Conservation (phyloP, 306 rosid genomes). For the Citrullus mucosospermus region DNA sequence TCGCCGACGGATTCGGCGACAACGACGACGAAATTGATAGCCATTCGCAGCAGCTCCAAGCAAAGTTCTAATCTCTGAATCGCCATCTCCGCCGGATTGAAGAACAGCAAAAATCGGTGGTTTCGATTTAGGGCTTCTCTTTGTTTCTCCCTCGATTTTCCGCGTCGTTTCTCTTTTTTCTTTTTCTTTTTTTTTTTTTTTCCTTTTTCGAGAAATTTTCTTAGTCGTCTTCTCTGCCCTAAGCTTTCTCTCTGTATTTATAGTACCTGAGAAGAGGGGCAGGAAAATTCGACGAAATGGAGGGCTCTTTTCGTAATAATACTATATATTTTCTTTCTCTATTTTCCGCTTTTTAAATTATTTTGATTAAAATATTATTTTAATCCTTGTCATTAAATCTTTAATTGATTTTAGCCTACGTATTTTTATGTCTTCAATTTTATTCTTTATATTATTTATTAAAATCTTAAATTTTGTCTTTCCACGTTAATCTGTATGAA, state of each 20-base stretch:
- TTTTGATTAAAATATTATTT: neutral
- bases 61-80: conserved; percentile 50
- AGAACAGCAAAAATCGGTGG: neutral
- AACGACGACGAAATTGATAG: conserved; percentile 48
- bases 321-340: too few species aligned
- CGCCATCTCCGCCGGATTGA: conserved; percentile 26
- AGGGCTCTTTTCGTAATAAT: neutral
- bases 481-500: too few species aligned
- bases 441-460: too few species aligned
- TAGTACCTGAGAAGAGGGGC: neutral
- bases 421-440: too few species aligned
- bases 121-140: neutral
- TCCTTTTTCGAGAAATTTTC: neutral
- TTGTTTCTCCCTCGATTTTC: neutral
- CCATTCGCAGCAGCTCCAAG: conserved; percentile 41
- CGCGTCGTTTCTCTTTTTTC: neutral
- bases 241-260: neutral
- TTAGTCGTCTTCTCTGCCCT: neutral
- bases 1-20: conserved; percentile 55
- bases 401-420: too few species aligned
- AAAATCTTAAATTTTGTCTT: too few species aligned
- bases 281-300: neutral
- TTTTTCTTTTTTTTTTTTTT: neutral
- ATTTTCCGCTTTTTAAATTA: too few species aligned
- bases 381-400: too few species aligned